These are phyloP conservation scores for Acephala macrosclerotiorum DNA, from an alignment of 2,329 filamentous ascomycete genomes.

Conservation along the genomic window DNA sequence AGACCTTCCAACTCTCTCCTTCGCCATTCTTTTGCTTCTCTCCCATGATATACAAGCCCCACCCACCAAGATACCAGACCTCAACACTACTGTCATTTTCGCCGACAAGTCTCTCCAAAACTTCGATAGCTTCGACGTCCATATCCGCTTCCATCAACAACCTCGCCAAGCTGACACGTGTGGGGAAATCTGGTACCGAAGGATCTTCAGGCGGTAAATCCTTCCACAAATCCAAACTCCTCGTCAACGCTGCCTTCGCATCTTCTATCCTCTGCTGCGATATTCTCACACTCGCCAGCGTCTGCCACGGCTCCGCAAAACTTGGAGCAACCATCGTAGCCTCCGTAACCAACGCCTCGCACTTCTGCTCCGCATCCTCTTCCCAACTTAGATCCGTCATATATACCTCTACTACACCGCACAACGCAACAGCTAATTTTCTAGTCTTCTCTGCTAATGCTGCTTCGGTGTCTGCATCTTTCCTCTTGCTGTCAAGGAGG, in stretches of 20 bases:
- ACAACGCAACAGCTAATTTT: constrained; percentile 90
- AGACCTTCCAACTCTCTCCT: constrained; percentile 53
- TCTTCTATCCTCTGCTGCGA: constrained; percentile 84
- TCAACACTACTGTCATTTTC: constrained; percentile 97
- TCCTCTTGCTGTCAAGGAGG: constrained; percentile 59
- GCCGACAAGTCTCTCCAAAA: constrained; percentile 81
- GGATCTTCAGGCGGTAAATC: constrained; percentile 76
- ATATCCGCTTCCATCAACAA: constrained; percentile 90
- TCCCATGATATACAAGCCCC: constrained; percentile 84
- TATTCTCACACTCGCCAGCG: constrained; percentile 90
- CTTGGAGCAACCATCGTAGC: constrained; percentile 85
- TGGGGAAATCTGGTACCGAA: constrained; percentile 83
- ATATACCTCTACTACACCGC: constrained; percentile 94
- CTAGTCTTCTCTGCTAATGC: constrained; percentile 73
- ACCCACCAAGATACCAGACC: constrained; percentile 96
- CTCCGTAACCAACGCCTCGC: constrained; percentile 89
- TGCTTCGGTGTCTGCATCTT: constrained; percentile 49
- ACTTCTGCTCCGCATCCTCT: constrained; percentile 85
- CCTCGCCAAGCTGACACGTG: constrained; percentile 81
- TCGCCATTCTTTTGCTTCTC: constrained; percentile 67
- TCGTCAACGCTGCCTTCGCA: constrained; percentile 77
- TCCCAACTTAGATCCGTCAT: constrained; percentile 99
- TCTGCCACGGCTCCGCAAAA: constrained; percentile 91
- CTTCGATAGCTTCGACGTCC: constrained; percentile 83
- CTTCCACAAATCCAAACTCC: constrained; percentile 86